A percentile compares a stretch with the other conserved stretches of the same genome.
phyloP scores from a whole-genome alignment of 305 asterid genomes.

The Solanum chacoense region DNA sequence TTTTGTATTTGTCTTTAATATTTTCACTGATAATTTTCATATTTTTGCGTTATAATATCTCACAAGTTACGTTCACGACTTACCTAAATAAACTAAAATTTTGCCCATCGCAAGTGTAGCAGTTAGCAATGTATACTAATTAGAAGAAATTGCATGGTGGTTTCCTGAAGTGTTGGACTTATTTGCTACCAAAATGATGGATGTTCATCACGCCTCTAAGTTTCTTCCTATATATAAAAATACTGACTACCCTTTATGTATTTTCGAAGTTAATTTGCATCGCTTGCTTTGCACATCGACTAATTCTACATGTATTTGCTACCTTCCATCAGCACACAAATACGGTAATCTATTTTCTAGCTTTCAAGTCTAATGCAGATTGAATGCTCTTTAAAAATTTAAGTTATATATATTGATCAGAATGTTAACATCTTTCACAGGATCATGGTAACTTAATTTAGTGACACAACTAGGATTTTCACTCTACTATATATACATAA shows the following conservation, averaged over 20 bases:
- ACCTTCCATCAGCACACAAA: rapidly evolving
- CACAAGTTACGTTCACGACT: background rate
- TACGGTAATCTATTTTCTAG: background rate
- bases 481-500: background rate
- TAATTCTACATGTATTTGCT: background rate
- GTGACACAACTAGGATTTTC: background rate
- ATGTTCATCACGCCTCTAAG: background rate
- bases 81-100: background rate
- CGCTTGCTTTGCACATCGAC: background rate
- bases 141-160: background rate
- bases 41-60: too few species aligned
- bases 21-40: too few species aligned
- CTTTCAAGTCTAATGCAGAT: background rate
- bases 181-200: background rate
- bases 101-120: background rate
- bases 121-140: background rate
- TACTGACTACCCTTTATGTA: background rate
- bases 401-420: background rate
- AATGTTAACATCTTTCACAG: background rate
- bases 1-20: too few species aligned
- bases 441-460: background rate
- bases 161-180: background rate
- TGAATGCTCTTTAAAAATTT: background rate
- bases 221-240: background rate
- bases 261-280: background rate